Evolutionary conservation across 441 rosid species (phyloP), one percentile per base, ranked within the genome.

Genomic region (Kokia cookei): DNA sequence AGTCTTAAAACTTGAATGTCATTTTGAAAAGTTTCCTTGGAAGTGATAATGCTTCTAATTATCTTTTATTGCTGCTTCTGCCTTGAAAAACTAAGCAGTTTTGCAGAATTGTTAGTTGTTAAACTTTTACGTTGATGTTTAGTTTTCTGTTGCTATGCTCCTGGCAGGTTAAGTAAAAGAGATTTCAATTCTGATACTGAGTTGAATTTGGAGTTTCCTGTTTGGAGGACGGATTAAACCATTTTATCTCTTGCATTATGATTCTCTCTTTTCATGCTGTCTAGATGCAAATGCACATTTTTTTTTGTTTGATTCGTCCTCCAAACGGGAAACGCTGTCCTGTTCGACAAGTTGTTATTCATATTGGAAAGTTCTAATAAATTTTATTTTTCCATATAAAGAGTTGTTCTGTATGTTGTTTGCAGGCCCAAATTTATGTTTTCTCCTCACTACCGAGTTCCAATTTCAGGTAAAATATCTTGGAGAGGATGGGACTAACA

Each of bases 401-500:
- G 3, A 37, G 22, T 57, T 71, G 17, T 59, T 59, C 2, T 71
- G 6, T 68, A 47, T 24, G 10, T 50, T 27, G 59, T 24, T 24
- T 50, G 72, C 26, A n/a, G 51, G n/a, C n/a, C 45, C 55, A 71
- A 58, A 12, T 57, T 42, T 55, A 57, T 15, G 29, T 45, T 61
- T 37, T 27, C 17, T 62, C 48, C 51, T 50, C 65, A 60, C 65
- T 60, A 29, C 43, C 12, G 10, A 60, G 42, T 29, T 24, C 55
- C 12, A 35, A 48, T 73, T 84, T 55, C 77, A 94, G 98, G 98
- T 92, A 63, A 94, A 92, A 86, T 94, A 88, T 84, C 96, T 92
- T 77, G 97, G 96, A 12, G 98, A 92, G 82, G 91, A 90, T 40
- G 91, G 88, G 62, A 86, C 78, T 74, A 80, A 77, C 71, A 85